Conservation (phyloP, 2,329 filamentous ascomycete genomes). For the Colletotrichum horii region DNA sequence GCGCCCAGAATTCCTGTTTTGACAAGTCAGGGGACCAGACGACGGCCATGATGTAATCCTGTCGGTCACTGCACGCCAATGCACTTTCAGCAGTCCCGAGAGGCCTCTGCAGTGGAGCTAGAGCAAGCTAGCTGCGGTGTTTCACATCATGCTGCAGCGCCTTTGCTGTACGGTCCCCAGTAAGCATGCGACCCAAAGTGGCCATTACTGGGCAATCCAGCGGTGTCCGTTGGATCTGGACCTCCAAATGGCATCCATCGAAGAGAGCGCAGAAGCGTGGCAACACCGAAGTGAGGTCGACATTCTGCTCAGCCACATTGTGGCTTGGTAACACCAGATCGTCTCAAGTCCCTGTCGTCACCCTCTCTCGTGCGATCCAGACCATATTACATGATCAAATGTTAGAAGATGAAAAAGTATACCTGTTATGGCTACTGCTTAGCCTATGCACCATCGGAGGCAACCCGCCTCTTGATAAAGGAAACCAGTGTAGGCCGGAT, state of each 20-base stretch:
- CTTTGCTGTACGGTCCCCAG: neutral
- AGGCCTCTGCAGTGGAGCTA: constrained; percentile 17
- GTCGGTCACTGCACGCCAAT: constrained; percentile 19
- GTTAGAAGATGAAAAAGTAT: neutral
- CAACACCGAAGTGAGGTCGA: neutral
- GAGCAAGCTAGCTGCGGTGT: neutral
- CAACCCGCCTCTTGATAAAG: neutral
- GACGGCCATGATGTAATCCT: constrained; percentile 18
- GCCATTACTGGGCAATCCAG: neutral
- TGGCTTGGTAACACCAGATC: neutral
- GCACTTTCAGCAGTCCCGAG: neutral
- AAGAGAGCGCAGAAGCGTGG: neutral
- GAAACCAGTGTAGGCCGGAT: neutral
- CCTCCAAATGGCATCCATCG: neutral
- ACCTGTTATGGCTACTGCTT: neutral
- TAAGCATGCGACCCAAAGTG: neutral
- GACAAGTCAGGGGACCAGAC: constrained; percentile 17
- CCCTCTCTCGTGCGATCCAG: neutral
- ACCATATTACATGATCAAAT: neutral
- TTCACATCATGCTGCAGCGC: constrained; percentile 12
- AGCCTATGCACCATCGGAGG: neutral
- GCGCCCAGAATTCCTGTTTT: constrained; percentile 21
- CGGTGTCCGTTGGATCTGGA: neutral
- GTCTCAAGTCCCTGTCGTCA: neutral
- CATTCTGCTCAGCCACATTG: neutral